A percentile compares a stretch with the other conserved stretches of the same genome.
phyloP scores from a whole-genome alignment of 2,329 filamentous ascomycete genomes.

The Pseudonectria foliicola region DNA sequence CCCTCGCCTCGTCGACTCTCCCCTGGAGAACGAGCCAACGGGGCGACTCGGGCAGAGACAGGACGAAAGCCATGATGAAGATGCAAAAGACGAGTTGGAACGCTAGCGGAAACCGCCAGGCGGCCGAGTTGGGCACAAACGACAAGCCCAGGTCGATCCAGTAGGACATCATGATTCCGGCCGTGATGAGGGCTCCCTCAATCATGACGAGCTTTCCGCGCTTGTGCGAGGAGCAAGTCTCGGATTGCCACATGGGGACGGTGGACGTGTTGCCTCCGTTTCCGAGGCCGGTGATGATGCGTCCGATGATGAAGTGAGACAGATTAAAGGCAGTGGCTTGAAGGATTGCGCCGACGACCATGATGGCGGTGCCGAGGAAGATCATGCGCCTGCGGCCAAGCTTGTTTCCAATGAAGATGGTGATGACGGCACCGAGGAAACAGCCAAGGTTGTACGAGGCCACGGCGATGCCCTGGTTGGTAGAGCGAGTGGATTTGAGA shows the following conservation, averaged over 20 bases:
- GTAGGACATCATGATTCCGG: slow-evolving; percentile 50
- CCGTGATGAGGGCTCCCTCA: slow-evolving; percentile 50
- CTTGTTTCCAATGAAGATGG: slow-evolving; percentile 57
- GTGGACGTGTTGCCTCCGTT: slow-evolving; percentile 52
- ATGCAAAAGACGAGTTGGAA: slow-evolving; percentile 51
- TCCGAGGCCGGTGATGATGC: slow-evolving; percentile 52
- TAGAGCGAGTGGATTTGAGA: slow-evolving; percentile 37
- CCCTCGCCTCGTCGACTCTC: slow-evolving; percentile 38
- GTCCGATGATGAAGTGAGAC: slow-evolving; percentile 50
- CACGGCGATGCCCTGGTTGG: slow-evolving; percentile 47
- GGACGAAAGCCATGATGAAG: slow-evolving; percentile 47
- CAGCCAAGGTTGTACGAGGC: slow-evolving; percentile 55
- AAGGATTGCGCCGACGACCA: slow-evolving; percentile 50
- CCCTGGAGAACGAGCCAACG: slow-evolving; percentile 41
- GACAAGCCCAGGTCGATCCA: slow-evolving; percentile 55
- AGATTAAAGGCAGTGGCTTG: slow-evolving; percentile 50
- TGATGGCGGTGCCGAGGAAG: slow-evolving; percentile 51
- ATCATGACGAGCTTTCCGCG: slow-evolving; percentile 56
- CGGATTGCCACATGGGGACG: slow-evolving; percentile 53
- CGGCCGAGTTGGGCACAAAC: slow-evolving; percentile 34
- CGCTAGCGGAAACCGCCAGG: slow-evolving; percentile 53
- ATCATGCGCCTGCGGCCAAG: slow-evolving; percentile 54
- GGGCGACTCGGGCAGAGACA: slow-evolving; percentile 48
- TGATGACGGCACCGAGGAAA: slow-evolving; percentile 56
- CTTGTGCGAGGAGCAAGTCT: slow-evolving; percentile 50